A percentile compares a stretch with the other conserved stretches of the same genome.
phyloP scores from a whole-genome alignment of 129 eudicot species.

The Arctium lappa region DNA sequence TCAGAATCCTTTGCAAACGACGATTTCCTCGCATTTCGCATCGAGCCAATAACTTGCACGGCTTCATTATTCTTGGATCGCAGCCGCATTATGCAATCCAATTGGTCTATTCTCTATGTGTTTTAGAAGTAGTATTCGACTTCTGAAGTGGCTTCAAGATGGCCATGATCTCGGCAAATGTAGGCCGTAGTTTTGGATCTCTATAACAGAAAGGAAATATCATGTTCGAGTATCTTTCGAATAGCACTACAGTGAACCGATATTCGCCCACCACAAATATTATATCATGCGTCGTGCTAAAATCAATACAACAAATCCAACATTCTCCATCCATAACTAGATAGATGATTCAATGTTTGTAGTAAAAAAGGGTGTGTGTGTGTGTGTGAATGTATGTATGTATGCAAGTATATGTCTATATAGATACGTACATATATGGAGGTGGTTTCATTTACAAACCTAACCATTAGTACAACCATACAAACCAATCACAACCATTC shows the following conservation, averaged over 20 bases:
- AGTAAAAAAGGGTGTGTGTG: not conserved
- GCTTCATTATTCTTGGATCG: constrained; percentile 21
- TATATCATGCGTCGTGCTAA: not conserved
- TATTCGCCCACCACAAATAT: too few relatives aligned
- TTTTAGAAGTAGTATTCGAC: constrained; percentile 48
- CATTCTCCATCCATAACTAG: not conserved
- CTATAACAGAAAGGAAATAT: constrained; percentile 30
- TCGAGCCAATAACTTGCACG: constrained; percentile 5
- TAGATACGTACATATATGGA: not conserved
- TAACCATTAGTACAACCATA: too few relatives aligned
- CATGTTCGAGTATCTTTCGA: not conserved
- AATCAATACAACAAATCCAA: not conserved
- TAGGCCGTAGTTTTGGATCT: constrained; percentile 86
- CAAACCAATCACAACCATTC: too few relatives aligned
- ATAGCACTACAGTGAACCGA: not conserved
- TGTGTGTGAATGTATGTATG: not conserved
- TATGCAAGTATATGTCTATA: too few relatives aligned
- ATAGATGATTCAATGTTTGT: not conserved
- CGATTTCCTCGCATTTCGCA: not conserved
- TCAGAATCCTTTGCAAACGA: constrained; percentile 17
- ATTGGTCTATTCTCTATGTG: constrained; percentile 37
- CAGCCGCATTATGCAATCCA: constrained; percentile 16
- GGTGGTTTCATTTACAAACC: too few relatives aligned
- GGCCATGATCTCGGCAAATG: constrained; percentile 91
- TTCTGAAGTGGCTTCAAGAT: constrained; percentile 86